Evolutionary conservation across 2,329 filamentous ascomycete genomes (phyloP).

Genomic region (Beauveria asiatica): DNA sequence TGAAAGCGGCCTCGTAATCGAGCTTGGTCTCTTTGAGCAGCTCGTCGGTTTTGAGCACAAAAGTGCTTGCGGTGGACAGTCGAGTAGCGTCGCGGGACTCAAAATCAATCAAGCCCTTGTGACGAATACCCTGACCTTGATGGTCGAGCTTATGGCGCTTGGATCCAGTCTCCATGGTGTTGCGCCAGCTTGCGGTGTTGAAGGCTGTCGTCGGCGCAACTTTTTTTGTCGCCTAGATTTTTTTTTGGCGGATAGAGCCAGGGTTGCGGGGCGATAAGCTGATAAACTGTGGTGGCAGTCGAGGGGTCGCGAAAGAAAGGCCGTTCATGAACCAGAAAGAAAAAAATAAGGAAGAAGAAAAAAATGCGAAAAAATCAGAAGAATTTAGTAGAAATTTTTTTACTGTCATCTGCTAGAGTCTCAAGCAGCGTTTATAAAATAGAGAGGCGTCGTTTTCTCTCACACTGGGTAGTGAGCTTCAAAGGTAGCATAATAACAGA

Average conservation of each 20-base stretch:
- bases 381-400: no score
- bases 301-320: background rate
- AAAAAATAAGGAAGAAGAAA: background rate
- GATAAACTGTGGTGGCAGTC: slow-evolving; percentile 15
- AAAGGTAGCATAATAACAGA: no score
- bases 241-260: slow-evolving; percentile 6
- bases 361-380: background rate
- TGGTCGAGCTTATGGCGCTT: slow-evolving; percentile 43
- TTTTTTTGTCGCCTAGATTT: background rate
- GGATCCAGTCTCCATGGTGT: slow-evolving; percentile 36
- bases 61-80: slow-evolving; percentile 42
- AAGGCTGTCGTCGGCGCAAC: background rate
- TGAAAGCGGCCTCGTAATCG: slow-evolving; percentile 41
- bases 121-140: slow-evolving; percentile 24
- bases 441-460: no score
- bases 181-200: slow-evolving; percentile 10
- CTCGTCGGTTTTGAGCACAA: slow-evolving; percentile 52
- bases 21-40: slow-evolving; percentile 46
- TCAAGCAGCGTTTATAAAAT: no score
- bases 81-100: slow-evolving; percentile 31
- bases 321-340: no score
- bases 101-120: slow-evolving; percentile 31
- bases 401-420: no score
- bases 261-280: slow-evolving; percentile 21
- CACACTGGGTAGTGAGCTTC: no score